Percentiles rank a stretch among this genome's conserved stretches.
These are phyloP conservation scores for Corynascus novoguineensis DNA, from an alignment of 495 filamentous ascomycete genomes.

Conservation along the genomic window DNA sequence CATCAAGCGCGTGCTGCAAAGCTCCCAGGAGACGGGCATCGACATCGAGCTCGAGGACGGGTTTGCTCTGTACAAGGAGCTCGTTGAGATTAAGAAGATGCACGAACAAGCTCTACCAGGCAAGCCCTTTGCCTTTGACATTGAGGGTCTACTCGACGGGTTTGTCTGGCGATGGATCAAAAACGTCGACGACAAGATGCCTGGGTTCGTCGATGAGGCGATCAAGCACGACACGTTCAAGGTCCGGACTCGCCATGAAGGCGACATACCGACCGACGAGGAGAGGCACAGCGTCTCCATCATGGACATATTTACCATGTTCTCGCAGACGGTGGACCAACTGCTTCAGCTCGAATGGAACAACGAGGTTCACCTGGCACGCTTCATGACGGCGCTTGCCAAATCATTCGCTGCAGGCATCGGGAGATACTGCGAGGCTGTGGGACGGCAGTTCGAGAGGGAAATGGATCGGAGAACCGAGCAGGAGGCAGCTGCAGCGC, in stretches of 20 bases:
- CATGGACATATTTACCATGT: conserved; percentile 89
- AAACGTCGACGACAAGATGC: conserved; percentile 69
- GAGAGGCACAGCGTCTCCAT: conserved; percentile 88
- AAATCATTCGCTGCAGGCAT: conserved; percentile 81
- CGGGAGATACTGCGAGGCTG: conserved; percentile 81
- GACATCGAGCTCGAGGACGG: conserved; percentile 86
- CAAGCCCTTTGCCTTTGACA: conserved; percentile 68
- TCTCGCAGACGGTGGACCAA: conserved; percentile 84
- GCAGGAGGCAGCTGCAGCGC: conserved; percentile 72
- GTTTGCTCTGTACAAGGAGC: conserved; percentile 84
- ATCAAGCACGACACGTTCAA: conserved; percentile 81
- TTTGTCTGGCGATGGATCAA: conserved; percentile 96
- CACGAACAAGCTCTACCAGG: conserved; percentile 64
- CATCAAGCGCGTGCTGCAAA: conserved; percentile 69
- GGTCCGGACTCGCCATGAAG: conserved; percentile 55
- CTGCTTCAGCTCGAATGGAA: conserved; percentile 85
- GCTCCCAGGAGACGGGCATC: conserved; percentile 57
- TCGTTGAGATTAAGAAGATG: conserved; percentile 75
- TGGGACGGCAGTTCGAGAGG: conserved; percentile 78
- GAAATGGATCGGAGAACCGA: conserved; percentile 91
- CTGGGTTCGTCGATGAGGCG: conserved; percentile 82
- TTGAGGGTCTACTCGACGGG: conserved; percentile 77
- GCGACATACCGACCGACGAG: conserved; percentile 64
- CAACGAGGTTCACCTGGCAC: conserved; percentile 85
- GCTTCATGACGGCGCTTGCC: conserved; percentile 94